These are phyloP conservation scores for Novymonas esmeraldas DNA, from an alignment of 208 protist species.

Conservation along the genomic window DNA sequence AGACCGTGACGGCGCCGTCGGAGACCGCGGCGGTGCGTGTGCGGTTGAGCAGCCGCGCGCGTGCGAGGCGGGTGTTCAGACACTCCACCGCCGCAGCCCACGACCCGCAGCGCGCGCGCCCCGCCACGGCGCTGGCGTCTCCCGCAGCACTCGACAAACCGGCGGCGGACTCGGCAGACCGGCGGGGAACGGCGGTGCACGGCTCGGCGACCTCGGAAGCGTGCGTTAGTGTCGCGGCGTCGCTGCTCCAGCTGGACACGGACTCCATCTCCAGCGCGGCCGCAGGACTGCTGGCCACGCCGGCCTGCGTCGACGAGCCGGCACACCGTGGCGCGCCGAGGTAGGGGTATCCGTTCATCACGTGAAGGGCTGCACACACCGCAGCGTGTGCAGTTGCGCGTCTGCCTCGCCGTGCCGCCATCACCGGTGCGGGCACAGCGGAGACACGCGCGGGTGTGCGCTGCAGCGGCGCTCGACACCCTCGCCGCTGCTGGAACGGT, in stretches of 20 bases:
- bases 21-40: not conserved
- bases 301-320: too few species aligned
- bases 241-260: slow-evolving; percentile 30
- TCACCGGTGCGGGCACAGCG: not conserved
- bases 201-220: too few species aligned
- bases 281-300: too few species aligned
- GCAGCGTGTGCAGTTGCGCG: not conserved
- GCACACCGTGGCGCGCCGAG: too few species aligned
- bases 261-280: slow-evolving; percentile 25
- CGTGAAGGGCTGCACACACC: too few species aligned
- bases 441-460: not conserved
- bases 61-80: slow-evolving; percentile 18
- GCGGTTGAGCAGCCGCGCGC: slow-evolving; percentile 10
- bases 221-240: too few species aligned
- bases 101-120: too few species aligned
- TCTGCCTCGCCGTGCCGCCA: not conserved
- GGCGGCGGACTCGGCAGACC: too few species aligned
- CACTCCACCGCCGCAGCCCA: not conserved
- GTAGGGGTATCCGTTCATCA: too few species aligned
- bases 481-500: not conserved
- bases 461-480: slow-evolving; percentile 6
- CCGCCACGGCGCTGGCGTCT: too few species aligned
- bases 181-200: too few species aligned
- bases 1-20: not conserved
- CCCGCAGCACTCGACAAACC: too few species aligned